Evolutionary conservation across 805 yeast species (phyloP).

Genomic region (Starmerella powellii): DNA sequence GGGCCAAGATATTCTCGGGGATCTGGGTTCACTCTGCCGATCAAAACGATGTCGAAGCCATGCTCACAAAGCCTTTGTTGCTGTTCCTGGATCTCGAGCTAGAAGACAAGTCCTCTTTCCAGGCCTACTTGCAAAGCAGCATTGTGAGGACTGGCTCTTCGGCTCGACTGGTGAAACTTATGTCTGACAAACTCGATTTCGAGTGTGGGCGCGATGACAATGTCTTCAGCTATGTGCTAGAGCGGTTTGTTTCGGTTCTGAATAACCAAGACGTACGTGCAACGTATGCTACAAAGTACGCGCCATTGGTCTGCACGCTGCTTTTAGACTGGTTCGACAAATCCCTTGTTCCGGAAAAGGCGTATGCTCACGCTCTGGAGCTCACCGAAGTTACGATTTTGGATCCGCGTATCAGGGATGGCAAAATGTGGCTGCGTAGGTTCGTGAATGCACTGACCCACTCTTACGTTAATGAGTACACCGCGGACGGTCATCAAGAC

Average conservation of each 20-base stretch:
- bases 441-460: conserved; percentile 13
- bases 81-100: conserved; percentile 48
- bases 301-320: conserved; percentile 10
- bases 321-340: conserved; percentile 18
- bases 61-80: conserved; percentile 53
- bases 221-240: conserved; percentile 50
- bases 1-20: conserved; percentile 46
- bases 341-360: conserved; percentile 1
- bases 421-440: conserved; percentile 14
- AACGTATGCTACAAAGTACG: conserved; percentile 10
- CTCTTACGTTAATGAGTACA: conserved; percentile 1
- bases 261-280: conserved; percentile 8
- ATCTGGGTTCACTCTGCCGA: conserved; percentile 70
- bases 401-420: conserved; percentile 13
- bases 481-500: not conserved
- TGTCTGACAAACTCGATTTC: conserved; percentile 32
- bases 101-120: conserved; percentile 8
- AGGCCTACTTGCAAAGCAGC: conserved; percentile 15
- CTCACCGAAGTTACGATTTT: conserved; percentile 16
- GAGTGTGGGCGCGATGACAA: conserved; percentile 44
- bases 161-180: conserved; percentile 46
- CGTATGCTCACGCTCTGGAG: conserved; percentile 11
- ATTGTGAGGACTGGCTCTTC: conserved; percentile 37
- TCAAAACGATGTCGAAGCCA: conserved; percentile 30
- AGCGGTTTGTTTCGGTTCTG: conserved; percentile 42